Evolutionary conservation across 164 flowering plant genomes (phyloP).

Genomic region (Paratinospora sagittata): DNA sequence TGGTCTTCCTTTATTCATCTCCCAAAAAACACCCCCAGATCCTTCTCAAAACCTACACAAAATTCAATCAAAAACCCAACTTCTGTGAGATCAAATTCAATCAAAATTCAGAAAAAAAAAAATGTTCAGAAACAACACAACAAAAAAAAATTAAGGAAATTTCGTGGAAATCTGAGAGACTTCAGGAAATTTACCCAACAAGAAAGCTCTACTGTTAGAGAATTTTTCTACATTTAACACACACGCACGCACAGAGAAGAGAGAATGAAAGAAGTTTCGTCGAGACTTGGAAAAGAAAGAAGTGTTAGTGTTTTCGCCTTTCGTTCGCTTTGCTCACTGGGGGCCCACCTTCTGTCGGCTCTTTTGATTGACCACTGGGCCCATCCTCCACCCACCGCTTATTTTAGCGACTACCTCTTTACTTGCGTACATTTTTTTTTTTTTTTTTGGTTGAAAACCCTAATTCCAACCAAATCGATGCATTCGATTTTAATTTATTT

Average conservation of each 20-base stretch:
- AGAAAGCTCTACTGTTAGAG: background rate
- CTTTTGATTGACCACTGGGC: slow-evolving; percentile 1
- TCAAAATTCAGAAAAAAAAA: background rate
- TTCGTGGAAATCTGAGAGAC: background rate
- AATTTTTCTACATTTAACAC: slow-evolving; percentile 8
- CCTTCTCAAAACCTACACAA: slow-evolving; percentile 8
- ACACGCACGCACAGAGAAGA: too few relatives aligned
- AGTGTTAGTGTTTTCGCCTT: background rate
- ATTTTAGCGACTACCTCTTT: background rate
- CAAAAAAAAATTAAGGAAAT: background rate
- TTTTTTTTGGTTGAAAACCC: too few relatives aligned
- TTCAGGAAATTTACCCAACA: background rate
- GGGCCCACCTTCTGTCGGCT: slow-evolving; percentile 4
- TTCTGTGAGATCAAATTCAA: background rate
- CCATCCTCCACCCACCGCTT: slow-evolving; percentile 5
- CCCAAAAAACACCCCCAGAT: slow-evolving; percentile 23
- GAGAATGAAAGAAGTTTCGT: background rate
- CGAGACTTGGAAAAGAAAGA: background rate
- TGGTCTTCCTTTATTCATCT: slow-evolving; percentile 55
- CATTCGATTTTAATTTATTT: too few relatives aligned
- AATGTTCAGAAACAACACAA: background rate
- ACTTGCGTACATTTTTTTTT: too few relatives aligned
- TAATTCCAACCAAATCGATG: too few relatives aligned
- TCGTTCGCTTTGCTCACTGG: slow-evolving; percentile 3
- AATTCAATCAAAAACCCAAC: background rate